Conservation (phyloP, 2,329 filamentous ascomycete genomes). For the Calonectria multiphialidica region DNA sequence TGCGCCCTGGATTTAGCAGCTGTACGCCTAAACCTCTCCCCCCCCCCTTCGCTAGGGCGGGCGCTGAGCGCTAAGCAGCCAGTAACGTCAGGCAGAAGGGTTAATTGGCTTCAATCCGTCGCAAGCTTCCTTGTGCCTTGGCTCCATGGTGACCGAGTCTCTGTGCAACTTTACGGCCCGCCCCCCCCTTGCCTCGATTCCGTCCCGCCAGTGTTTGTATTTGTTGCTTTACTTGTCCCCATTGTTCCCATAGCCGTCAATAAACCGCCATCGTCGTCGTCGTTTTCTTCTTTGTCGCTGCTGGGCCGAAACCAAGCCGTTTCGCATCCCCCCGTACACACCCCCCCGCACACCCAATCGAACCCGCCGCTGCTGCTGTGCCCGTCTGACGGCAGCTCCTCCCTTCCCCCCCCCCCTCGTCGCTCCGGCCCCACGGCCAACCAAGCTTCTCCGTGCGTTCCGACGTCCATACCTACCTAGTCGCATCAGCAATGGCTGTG, state of each 20-base stretch:
- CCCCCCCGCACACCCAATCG: neutral
- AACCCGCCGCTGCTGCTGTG: neutral
- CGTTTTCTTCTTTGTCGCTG: neutral
- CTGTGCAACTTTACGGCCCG: neutral
- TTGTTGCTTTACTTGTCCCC: no score
- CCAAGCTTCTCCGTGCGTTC: constrained; percentile 16
- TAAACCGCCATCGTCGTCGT: neutral
- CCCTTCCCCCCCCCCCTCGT: no score
- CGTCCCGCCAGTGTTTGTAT: neutral
- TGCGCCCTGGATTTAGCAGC: neutral
- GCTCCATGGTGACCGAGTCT: neutral
- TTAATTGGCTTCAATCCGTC: constrained; percentile 1
- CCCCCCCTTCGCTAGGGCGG: neutral
- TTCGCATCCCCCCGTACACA: neutral
- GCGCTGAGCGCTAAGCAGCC: constrained; percentile 4
- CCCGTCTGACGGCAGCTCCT: constrained; percentile 3
- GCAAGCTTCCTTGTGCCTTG: neutral
- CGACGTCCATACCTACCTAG: constrained; percentile 4
- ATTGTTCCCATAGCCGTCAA: neutral
- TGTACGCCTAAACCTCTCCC: neutral
- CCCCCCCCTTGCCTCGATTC: neutral
- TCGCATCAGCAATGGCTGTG: constrained; percentile 24
- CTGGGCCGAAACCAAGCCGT: neutral
- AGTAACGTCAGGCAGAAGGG: neutral
- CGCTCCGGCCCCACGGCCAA: neutral